phyloP scores from a whole-genome alignment of 768 basidiomycete genomes.

The Boletellus ananas region DNA sequence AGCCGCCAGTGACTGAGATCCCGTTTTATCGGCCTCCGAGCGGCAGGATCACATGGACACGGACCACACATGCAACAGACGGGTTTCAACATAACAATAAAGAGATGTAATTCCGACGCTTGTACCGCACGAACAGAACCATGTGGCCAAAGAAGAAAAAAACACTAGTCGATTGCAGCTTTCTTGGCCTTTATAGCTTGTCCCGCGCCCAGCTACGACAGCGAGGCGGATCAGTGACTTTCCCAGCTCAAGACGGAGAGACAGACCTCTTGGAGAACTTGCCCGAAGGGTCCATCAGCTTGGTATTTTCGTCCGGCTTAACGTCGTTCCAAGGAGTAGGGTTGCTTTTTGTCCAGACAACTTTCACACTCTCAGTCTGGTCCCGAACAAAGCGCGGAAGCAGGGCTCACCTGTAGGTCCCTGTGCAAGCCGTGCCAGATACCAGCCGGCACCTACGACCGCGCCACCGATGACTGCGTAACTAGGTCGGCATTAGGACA shows the following conservation, averaged over 20 bases:
- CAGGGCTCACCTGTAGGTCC: constrained; percentile 48
- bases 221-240: background rate
- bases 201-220: constrained; percentile 67
- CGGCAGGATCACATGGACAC: constrained; percentile 2
- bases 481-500: constrained; percentile 28
- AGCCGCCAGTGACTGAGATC: background rate
- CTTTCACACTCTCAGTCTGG: constrained; percentile 26
- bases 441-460: constrained; percentile 61
- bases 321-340: constrained; percentile 88
- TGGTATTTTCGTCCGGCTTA: constrained; percentile 70
- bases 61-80: background rate
- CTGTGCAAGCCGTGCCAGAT: constrained; percentile 57
- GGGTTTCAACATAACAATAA: background rate
- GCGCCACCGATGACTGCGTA: constrained; percentile 49
- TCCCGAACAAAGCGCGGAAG: background rate
- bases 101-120: constrained; percentile 19
- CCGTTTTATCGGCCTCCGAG: background rate
- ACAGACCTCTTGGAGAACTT: constrained; percentile 65
- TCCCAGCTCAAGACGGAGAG: background rate
- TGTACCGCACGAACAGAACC: constrained; percentile 15
- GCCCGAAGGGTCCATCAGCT: constrained; percentile 65
- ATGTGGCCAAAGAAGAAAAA: background rate
- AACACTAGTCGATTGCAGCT: background rate
- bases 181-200: constrained; percentile 47
- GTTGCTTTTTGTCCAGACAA: constrained; percentile 66